Evolutionary conservation across 805 yeast genomes (phyloP), one percentile per base, ranked within the genome.

Genomic region (Zygosaccharomyces rouxii): DNA sequence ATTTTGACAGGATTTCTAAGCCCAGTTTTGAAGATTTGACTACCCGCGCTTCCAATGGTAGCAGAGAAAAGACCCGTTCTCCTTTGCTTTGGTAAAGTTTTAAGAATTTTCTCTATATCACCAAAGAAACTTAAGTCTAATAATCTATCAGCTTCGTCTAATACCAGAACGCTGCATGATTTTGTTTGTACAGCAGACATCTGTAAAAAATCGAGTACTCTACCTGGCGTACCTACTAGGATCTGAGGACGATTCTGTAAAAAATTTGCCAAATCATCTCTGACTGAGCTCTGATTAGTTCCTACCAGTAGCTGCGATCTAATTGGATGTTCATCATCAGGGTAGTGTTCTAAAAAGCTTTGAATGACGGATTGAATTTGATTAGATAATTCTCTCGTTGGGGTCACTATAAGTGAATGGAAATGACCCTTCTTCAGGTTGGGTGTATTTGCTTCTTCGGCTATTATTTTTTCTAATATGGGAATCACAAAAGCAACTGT

Each of bases 41-140:
- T 74, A 9, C 94, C 89, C 0, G 96, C 94, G 48, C 86, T 82
- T 5, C 86, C 79, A 44, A 94, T 81, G 0, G 99, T 94, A 1
- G 99, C 99, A 1, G 97, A 89, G 62, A 92, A 92, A 16, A 92
- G 71, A 1, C 98, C 99, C 0, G 95, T 89, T 60, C 99, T 76
- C 59, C 96, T 80, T 69, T 92, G 99, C 56, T 87, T 84, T 0
- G 99, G 99, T 25, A 94, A 70, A 39, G 76, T 64, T 29, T 78
- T 73, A 35, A 92, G 71, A 25, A 92, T 87, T 26, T 75, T 71
- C 38, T 82, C 79, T 38, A 87, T 80, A 38, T 89, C 89, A 37
- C 71, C 73, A 23, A 78, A 79, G 62, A 89, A 89, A 35, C 89
- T 85, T 23, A 81, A 65, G 62, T 90, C 98, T 29, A 92, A 71